phyloP scores from a whole-genome alignment of 805 yeast species.

The Wickerhamia fluorescens region DNA sequence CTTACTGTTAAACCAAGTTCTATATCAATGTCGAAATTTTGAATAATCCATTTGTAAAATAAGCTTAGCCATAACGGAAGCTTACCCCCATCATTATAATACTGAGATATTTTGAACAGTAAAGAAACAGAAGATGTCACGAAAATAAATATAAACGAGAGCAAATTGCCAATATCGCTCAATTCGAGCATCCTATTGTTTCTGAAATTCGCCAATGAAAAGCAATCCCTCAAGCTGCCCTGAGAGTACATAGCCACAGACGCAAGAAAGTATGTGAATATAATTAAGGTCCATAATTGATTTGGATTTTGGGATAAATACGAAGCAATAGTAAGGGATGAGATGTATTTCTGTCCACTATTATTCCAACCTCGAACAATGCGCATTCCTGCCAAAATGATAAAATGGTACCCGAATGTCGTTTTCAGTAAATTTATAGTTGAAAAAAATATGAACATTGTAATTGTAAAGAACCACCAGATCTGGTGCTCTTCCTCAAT shows the following conservation, averaged over 20 bases:
- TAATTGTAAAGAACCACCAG: slow-evolving; percentile 64
- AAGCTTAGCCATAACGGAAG: slow-evolving; percentile 36
- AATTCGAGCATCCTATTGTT: slow-evolving; percentile 4
- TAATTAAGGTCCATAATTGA: slow-evolving; percentile 43
- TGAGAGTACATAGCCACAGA: slow-evolving; percentile 15
- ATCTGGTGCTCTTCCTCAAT: slow-evolving; percentile 95
- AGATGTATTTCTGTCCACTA: slow-evolving; percentile 77
- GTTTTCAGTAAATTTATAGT: not conserved
- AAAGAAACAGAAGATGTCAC: slow-evolving; percentile 40
- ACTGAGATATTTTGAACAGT: slow-evolving; percentile 50
- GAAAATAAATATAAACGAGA: slow-evolving; percentile 41
- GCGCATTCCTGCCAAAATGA: slow-evolving; percentile 38
- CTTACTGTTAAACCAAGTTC: slow-evolving; percentile 1
- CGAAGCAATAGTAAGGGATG: slow-evolving; percentile 30
- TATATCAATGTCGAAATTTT: slow-evolving; percentile 20
- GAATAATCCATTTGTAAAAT: slow-evolving; percentile 22
- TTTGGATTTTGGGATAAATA: slow-evolving; percentile 25
- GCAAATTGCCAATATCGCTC: slow-evolving; percentile 17
- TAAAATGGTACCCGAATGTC: slow-evolving; percentile 1
- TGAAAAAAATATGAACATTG: slow-evolving; percentile 7
- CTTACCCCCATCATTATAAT: slow-evolving; percentile 45
- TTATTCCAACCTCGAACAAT: slow-evolving; percentile 77
- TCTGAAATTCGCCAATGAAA: slow-evolving; percentile 5
- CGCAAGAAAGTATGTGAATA: slow-evolving; percentile 28
- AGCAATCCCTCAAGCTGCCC: slow-evolving; percentile 19